Evolutionary conservation across 495 filamentous ascomycete genomes (phyloP).

Genomic region (Penicillium psychrofluorescens): DNA sequence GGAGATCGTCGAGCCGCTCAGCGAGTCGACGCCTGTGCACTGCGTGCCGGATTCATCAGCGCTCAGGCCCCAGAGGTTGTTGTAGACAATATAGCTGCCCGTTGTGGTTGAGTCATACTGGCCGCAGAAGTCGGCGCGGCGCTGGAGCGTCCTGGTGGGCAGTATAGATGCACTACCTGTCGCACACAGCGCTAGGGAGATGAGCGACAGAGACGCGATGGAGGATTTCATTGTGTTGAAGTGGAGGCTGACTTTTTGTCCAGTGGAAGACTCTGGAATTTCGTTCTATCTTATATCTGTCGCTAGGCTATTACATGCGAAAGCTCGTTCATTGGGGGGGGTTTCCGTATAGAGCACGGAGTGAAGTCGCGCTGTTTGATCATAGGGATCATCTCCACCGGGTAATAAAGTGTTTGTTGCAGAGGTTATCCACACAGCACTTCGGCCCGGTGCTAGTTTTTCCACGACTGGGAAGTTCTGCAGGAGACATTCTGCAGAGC

Average conservation of each 20-base stretch:
- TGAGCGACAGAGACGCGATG: conserved; percentile 14
- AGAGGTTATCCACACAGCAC: not conserved
- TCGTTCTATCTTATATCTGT: conserved; percentile 5
- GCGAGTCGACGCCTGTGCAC: conserved; percentile 47
- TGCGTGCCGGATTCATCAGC: conserved; percentile 43
- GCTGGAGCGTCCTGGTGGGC: conserved; percentile 32
- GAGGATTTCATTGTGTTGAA: conserved; percentile 28
- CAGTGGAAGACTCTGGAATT: not conserved
- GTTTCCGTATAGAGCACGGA: conserved; percentile 16
- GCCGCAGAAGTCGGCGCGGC: conserved; percentile 41
- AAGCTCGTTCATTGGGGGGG: not conserved
- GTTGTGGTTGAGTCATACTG: conserved; percentile 38
- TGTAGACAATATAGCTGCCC: conserved; percentile 46
- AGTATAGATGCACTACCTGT: conserved; percentile 24
- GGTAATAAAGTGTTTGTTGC: not conserved
- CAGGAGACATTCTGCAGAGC: conserved; percentile 1
- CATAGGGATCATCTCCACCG: conserved; percentile 9
- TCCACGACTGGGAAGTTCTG: conserved; percentile 14
- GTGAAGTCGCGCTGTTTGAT: not conserved
- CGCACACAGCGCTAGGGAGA: conserved; percentile 21
- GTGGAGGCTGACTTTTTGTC: not conserved
- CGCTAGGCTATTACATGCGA: not conserved
- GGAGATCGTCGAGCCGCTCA: conserved; percentile 35
- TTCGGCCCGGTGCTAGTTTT: conserved; percentile 1
- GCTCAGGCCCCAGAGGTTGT: conserved; percentile 46